Percentiles rank a stretch among this genome's conserved stretches.
Evolutionary conservation across 495 filamentous ascomycete species (phyloP).

Genomic region (Entonaema liquescens): DNA sequence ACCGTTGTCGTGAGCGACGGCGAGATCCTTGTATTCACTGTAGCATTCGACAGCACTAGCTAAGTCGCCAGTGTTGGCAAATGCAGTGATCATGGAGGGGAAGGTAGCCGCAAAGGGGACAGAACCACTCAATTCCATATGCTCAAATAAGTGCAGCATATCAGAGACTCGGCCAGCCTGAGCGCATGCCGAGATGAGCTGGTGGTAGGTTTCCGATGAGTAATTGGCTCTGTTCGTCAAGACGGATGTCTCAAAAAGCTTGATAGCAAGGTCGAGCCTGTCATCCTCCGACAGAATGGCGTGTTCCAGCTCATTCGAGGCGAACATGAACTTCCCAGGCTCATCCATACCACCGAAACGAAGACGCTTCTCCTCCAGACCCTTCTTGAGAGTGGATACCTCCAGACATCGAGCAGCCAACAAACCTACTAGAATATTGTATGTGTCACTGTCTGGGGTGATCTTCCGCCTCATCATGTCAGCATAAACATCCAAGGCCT

Average conservation of each 20-base stretch:
- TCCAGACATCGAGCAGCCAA: constrained; percentile 82
- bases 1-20: constrained; percentile 80
- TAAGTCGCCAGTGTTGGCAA: constrained; percentile 80
- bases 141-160: constrained; percentile 87
- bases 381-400: constrained; percentile 70
- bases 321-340: constrained; percentile 87
- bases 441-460: constrained; percentile 81
- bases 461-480: constrained; percentile 93
- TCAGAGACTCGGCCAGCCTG: constrained; percentile 77
- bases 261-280: constrained; percentile 81
- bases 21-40: constrained; percentile 88
- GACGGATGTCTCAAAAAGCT: constrained; percentile 80
- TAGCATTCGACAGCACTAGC: constrained; percentile 93
- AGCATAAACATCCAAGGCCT: constrained; percentile 92
- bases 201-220: constrained; percentile 74
- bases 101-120: constrained; percentile 82
- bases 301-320: constrained; percentile 82
- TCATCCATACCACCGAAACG: constrained; percentile 89
- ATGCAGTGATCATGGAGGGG: constrained; percentile 90
- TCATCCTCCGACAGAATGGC: constrained; percentile 86
- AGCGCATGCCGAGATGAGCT: constrained; percentile 86
- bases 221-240: constrained; percentile 66
- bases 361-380: constrained; percentile 75
- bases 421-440: constrained; percentile 82
- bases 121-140: constrained; percentile 82